phyloP scores from a whole-genome alignment of 805 yeast species.

The Wickerhamiella vanderwaltii region DNA sequence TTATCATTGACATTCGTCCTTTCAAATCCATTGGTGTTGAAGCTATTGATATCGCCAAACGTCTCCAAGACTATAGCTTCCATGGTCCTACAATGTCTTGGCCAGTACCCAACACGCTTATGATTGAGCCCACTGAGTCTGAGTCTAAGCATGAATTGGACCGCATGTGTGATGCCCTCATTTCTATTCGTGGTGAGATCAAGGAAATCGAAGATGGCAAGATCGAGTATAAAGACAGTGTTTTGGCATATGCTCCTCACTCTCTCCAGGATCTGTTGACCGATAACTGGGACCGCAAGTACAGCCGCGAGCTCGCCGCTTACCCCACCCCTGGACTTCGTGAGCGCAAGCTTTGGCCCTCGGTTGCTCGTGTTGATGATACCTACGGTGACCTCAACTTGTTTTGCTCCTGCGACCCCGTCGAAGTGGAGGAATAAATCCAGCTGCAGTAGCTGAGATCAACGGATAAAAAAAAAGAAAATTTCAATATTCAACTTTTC shows the following conservation, averaged over 20 bases:
- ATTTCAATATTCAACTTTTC: not conserved
- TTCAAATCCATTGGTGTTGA: conserved; percentile 72
- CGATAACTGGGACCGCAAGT: conserved; percentile 77
- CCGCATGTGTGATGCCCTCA: conserved; percentile 78
- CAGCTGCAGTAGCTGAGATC: no score
- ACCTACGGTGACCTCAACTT: conserved; percentile 87
- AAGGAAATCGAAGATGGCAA: conserved; percentile 55
- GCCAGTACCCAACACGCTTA: conserved; percentile 94
- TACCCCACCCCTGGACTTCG: conserved; percentile 72
- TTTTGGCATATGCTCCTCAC: conserved; percentile 87
- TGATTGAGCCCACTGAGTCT: conserved; percentile 97
- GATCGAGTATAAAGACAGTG: conserved; percentile 43
- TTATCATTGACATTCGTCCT: conserved; percentile 80
- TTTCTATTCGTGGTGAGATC: conserved; percentile 73
- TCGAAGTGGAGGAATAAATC: conserved; percentile 15
- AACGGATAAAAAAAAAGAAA: no score
- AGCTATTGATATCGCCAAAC: conserved; percentile 92
- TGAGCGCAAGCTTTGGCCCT: conserved; percentile 84
- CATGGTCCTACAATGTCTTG: conserved; percentile 98
- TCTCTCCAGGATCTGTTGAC: conserved; percentile 64
- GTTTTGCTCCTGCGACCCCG: conserved; percentile 69
- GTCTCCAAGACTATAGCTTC: conserved; percentile 95
- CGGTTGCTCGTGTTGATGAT: conserved; percentile 86
- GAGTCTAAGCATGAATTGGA: conserved; percentile 82
- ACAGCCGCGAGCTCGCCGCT: conserved; percentile 86